Evolutionary conservation across 2,329 filamentous ascomycete species (phyloP), one percentile per base, ranked within the genome.

Genomic region (Colletotrichum liriopes): DNA sequence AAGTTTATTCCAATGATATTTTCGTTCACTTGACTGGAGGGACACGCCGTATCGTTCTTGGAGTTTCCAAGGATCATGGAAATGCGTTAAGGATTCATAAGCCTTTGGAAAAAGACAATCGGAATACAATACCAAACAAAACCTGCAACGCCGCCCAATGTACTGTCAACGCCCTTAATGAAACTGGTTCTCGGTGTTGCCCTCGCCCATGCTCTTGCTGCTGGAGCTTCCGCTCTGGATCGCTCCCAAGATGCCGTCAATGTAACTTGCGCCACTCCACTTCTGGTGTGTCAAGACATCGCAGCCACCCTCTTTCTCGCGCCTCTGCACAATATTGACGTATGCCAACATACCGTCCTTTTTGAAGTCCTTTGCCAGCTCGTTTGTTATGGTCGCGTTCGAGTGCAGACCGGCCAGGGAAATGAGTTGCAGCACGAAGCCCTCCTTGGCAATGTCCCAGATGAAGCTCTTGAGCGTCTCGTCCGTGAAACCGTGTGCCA

Each of bases 271-370:
- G 29, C 89, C 89, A 75, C 88, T 90, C 93, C 93, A 95, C 81
- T 96, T 97, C 86, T 98, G 95, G 81, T 98, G 95, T 49, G 94
- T 98, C 75, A 98, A 85, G n/a, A 98, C 95, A 77, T 98, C 95
- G 70, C 94, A 95, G 18, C 93, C 93, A 1, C 96, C 84, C 75
- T 97, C 95, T 87, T 98, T 98, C 84, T 99, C 96, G 49, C 92
- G 88, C 64, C 91, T 88, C 83, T 99, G 96, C 49, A 99, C 92
- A 0, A 98, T 85, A 71, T 98, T 93, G n/a, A 98, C 96, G 79
- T 99, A 99, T 0, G 96, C 96, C 78, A 96, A 88, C 96, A 99
- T 99, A 66, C 96, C 96, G 67, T 98, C 93, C 18, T 91, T 89
- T 85, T 94, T 97, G 86, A 97, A 99, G 8, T 87, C 89, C 72